These are phyloP conservation scores for Salisapilia sapeloensis DNA, from an alignment of 352 stramenopile species.

Conservation along the genomic window DNA sequence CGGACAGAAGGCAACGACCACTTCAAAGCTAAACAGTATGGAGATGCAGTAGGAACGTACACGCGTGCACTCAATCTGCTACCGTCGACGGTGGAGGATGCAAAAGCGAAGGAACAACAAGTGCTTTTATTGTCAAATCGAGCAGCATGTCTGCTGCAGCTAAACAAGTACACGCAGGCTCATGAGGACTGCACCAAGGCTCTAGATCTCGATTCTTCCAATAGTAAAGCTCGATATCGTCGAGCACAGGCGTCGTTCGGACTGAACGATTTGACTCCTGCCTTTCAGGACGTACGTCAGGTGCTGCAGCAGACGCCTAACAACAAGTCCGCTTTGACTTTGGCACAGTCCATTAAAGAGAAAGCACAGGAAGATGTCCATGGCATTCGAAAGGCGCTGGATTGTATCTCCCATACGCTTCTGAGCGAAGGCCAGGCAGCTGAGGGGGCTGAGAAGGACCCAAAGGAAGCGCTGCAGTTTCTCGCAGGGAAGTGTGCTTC, in stretches of 20 bases:
- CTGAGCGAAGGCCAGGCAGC: constrained; percentile 8
- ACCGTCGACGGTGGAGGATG: constrained; percentile 4
- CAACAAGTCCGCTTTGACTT: constrained; percentile 53
- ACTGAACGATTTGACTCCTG: constrained; percentile 39
- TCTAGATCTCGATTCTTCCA: constrained; percentile 24
- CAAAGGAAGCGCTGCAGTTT: constrained; percentile 46
- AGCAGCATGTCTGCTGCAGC: constrained; percentile 48
- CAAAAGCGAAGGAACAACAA: constrained; percentile 15
- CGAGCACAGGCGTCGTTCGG: constrained; percentile 55
- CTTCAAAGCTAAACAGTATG: constrained; percentile 56
- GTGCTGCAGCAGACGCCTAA: constrained; percentile 48
- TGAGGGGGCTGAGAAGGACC: constrained; percentile 18
- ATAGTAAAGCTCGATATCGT: constrained; percentile 67
- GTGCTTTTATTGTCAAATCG: constrained; percentile 65
- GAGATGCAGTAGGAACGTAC: constrained; percentile 45
- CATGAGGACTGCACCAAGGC: constrained; percentile 32
- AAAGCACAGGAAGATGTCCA: constrained; percentile 48
- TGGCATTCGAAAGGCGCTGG: constrained; percentile 64
- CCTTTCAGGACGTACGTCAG: constrained; percentile 50
- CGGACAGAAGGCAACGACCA: constrained; percentile 55
- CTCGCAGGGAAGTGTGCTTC: constrained; percentile 59
- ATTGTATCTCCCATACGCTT: constrained; percentile 18
- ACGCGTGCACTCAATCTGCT: constrained; percentile 19
- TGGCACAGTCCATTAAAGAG: constrained; percentile 67
- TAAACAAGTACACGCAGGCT: constrained; percentile 33